Conservation (phyloP, 2,329 filamentous ascomycete genomes). For the Trichoderma koningiopsis region DNA sequence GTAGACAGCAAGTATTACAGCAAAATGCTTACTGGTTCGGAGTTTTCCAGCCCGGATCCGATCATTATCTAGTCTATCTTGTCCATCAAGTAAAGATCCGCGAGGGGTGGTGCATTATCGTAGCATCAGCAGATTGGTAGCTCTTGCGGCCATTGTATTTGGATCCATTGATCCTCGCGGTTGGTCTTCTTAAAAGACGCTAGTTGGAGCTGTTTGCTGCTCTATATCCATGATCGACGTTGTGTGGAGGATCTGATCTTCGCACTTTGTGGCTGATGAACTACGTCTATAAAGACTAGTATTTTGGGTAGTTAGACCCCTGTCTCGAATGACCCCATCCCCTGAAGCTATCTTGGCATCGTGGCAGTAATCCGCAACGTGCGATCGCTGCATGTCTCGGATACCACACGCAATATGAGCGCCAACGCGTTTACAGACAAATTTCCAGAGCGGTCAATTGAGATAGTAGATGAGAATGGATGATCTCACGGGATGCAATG, state of each 20-base stretch:
- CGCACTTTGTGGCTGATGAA: constrained; percentile 16
- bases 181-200: neutral
- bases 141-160: neutral
- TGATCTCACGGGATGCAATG: neutral
- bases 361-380: neutral
- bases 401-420: neutral
- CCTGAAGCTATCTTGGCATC: neutral
- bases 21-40: neutral
- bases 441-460: neutral
- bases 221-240: constrained; percentile 9
- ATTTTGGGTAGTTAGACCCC: neutral
- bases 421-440: neutral
- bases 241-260: constrained; percentile 23
- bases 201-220: constrained; percentile 1
- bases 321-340: neutral
- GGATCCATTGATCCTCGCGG: neutral
- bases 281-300: neutral
- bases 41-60: neutral
- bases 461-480: neutral
- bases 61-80: neutral
- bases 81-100: neutral
- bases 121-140: neutral
- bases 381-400: constrained; percentile 11
- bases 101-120: neutral
- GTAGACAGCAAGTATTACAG: neutral